Evolutionary conservation across 805 yeast genomes (phyloP).

Genomic region (Yamadazyma endophytica): DNA sequence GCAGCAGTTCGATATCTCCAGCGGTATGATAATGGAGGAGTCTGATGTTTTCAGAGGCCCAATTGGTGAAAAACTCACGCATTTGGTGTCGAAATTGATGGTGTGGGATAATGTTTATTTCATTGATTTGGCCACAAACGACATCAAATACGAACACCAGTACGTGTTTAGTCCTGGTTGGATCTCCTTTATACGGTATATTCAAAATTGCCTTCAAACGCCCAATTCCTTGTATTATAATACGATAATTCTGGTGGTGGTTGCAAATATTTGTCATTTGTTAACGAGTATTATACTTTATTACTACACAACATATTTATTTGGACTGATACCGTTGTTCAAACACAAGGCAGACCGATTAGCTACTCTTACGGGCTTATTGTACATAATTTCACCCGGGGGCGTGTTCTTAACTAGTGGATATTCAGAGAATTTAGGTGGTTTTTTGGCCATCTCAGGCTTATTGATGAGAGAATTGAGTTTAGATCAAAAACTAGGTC

Average conservation of each 20-base stretch:
- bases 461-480: slow-evolving; percentile 45
- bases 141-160: slow-evolving; percentile 74
- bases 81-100: slow-evolving; percentile 48
- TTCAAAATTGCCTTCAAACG: slow-evolving; percentile 8
- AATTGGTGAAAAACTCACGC: slow-evolving; percentile 1
- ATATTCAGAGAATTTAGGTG: slow-evolving; percentile 74
- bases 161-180: slow-evolving; percentile 83
- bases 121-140: slow-evolving; percentile 48
- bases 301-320: slow-evolving; percentile 39
- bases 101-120: slow-evolving; percentile 89
- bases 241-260: slow-evolving; percentile 42
- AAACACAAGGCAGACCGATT: slow-evolving; percentile 13
- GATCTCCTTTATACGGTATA: slow-evolving; percentile 47
- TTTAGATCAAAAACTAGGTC: slow-evolving; percentile 12
- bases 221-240: slow-evolving; percentile 37
- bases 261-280: slow-evolving; percentile 53
- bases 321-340: slow-evolving; percentile 16
- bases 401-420: slow-evolving; percentile 73
- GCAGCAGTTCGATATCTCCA: slow-evolving; percentile 47
- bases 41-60: not conserved
- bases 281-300: slow-evolving; percentile 47
- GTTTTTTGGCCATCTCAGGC: slow-evolving; percentile 56
- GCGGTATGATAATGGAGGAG: slow-evolving; percentile 28
- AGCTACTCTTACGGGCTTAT: slow-evolving; percentile 28
- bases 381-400: slow-evolving; percentile 67